Conservation (phyloP, 306 rosid species). For the Cucurbita maxima region DNA sequence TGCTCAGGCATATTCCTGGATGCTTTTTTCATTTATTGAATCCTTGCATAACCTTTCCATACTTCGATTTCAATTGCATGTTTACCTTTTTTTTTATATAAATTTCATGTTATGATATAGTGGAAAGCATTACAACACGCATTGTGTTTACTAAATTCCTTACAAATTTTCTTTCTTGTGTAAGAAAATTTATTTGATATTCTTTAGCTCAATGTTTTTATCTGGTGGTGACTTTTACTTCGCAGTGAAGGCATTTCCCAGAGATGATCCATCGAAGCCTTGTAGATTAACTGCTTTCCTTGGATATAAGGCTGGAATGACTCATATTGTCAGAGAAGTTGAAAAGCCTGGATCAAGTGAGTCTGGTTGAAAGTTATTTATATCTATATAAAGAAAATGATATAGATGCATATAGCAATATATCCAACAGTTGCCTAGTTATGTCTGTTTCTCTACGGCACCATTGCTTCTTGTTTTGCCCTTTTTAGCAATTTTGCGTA, state of each 20-base stretch:
- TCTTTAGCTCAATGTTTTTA: too few relatives aligned
- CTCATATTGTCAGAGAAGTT: slow-evolving; percentile 72
- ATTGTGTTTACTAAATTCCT: background rate
- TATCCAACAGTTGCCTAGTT: background rate
- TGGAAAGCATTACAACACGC: background rate
- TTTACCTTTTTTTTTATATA: background rate
- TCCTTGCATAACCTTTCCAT: background rate
- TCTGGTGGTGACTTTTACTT: background rate
- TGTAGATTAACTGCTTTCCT: slow-evolving; percentile 64
- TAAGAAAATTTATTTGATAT: too few relatives aligned
- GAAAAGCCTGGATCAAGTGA: slow-evolving; percentile 86
- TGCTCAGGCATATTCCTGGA: background rate
- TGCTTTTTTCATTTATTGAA: background rate
- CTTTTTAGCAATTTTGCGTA: too few relatives aligned
- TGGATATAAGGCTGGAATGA: slow-evolving; percentile 82
- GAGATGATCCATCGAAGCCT: slow-evolving; percentile 38
- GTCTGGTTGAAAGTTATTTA: background rate
- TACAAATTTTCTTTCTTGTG: too few relatives aligned
- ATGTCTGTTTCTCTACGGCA: background rate
- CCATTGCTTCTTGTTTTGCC: background rate
- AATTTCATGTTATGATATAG: background rate
- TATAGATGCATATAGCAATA: too few relatives aligned
- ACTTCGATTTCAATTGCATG: background rate
- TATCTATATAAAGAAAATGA: background rate
- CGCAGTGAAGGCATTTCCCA: slow-evolving; percentile 77